Conservation (phyloP, 1,284 basidiomycete genomes). For the Moesziomyces globuligerus region DNA sequence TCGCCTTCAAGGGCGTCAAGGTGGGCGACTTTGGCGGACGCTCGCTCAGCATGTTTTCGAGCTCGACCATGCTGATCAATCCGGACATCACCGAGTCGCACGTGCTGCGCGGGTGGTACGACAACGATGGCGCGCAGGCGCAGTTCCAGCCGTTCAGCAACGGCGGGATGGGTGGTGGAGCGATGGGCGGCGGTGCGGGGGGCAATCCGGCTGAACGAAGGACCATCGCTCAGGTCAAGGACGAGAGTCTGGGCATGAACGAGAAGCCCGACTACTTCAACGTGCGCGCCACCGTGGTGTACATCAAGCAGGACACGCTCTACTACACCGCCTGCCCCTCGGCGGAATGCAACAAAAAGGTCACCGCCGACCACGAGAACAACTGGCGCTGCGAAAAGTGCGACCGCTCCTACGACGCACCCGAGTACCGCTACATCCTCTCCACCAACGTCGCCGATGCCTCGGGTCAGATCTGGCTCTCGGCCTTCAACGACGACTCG, state of each 20-base stretch:
- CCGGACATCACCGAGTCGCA: constrained; percentile 90
- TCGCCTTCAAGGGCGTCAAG: constrained; percentile 92
- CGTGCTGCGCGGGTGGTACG: constrained; percentile 86
- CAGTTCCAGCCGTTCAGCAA: constrained; percentile 68
- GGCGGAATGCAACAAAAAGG: constrained; percentile 89
- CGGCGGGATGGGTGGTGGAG: constrained; percentile 51
- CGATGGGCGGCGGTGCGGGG: constrained; percentile 66
- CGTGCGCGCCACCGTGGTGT: constrained; percentile 85
- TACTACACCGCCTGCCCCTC: constrained; percentile 90
- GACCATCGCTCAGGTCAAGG: constrained; percentile 83
- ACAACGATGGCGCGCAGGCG: constrained; percentile 56
- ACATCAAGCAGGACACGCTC: constrained; percentile 86
- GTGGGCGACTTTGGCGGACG: constrained; percentile 91
- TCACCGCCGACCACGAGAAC: constrained; percentile 75
- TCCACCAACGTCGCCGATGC: constrained; percentile 88
- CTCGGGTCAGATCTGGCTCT: constrained; percentile 89
- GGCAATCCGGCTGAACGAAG: constrained; percentile 69
- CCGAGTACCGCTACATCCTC: constrained; percentile 91
- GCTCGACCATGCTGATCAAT: constrained; percentile 71
- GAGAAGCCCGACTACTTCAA: constrained; percentile 85
- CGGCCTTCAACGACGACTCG: constrained; percentile 94
- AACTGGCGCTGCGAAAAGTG: constrained; percentile 95
- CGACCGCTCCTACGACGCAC: constrained; percentile 76
- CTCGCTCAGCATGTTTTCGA: constrained; percentile 78
- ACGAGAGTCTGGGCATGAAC: constrained; percentile 78